Percentiles rank a stretch among this genome's conserved stretches.
phyloP scores from a whole-genome alignment of 768 basidiomycete species.

The Leccinum aurantiacum region DNA sequence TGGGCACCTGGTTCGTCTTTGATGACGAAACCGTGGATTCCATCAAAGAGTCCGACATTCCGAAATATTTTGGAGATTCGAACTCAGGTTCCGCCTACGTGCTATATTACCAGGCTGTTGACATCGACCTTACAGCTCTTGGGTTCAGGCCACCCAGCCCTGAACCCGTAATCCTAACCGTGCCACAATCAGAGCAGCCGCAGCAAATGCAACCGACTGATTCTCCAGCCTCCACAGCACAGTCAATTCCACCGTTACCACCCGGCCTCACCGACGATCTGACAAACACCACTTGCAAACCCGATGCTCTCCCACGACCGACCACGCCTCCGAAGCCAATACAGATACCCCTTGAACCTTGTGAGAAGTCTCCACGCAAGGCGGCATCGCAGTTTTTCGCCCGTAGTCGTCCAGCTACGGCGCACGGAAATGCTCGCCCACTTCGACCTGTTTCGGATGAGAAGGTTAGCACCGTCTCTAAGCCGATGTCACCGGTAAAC shows the following conservation, averaged over 20 bases:
- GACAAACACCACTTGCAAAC: constrained; percentile 17
- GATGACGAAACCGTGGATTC: constrained; percentile 93
- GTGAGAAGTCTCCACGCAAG: constrained; percentile 27
- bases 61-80: constrained; percentile 92
- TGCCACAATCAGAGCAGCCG: constrained; percentile 15
- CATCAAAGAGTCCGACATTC: constrained; percentile 87
- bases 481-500: constrained; percentile 14
- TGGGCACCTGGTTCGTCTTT: constrained; percentile 85
- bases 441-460: constrained; percentile 24
- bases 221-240: constrained; percentile 27
- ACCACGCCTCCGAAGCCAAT: constrained; percentile 24
- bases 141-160: constrained; percentile 52
- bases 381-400: constrained; percentile 14
- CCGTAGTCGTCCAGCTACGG: constrained; percentile 15
- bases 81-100: constrained; percentile 91
- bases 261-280: constrained; percentile 38
- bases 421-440: constrained; percentile 19
- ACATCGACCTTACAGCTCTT: constrained; percentile 72
- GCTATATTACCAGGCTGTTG: constrained; percentile 92
- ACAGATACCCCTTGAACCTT: constrained; percentile 13
- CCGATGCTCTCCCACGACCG: constrained; percentile 18
- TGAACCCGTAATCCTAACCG: constrained; percentile 19
- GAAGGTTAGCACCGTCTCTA: constrained; percentile 20
- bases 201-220: constrained; percentile 19
- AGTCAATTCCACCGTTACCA: constrained; percentile 32